phyloP scores from a whole-genome alignment of 352 stramenopile species.

The Stramenopiles sp. region DNA sequence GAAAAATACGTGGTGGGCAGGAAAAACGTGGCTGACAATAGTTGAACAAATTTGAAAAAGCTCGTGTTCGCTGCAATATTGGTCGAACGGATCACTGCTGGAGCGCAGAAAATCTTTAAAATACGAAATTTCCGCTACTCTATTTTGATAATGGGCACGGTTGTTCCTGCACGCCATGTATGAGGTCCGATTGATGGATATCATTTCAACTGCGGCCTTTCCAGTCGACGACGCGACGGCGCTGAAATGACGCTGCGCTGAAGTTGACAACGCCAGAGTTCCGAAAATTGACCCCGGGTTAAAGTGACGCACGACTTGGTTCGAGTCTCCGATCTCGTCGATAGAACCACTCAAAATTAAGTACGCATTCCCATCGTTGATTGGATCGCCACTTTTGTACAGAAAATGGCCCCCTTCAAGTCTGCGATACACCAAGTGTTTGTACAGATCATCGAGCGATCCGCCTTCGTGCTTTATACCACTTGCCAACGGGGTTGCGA shows the following conservation, averaged over 20 bases:
- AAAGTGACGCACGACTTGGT: not conserved
- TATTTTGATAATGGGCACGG: not conserved
- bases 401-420: not conserved
- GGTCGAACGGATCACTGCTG: not conserved
- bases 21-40: not conserved
- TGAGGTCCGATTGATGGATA: slow-evolving; percentile 7
- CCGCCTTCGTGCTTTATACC: not conserved
- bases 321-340: not conserved
- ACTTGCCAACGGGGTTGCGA: not conserved
- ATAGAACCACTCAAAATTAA: not conserved
- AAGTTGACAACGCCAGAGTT: not conserved
- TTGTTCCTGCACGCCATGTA: not conserved
- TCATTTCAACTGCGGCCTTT: not conserved
- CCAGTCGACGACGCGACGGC: not conserved
- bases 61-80: not conserved
- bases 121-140: not conserved
- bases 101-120: not conserved
- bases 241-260: not conserved
- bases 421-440: not conserved
- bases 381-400: not conserved
- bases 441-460: slow-evolving; percentile 9
- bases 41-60: not conserved
- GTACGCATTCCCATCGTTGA: slow-evolving; percentile 11
- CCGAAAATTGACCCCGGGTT: not conserved
- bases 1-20: not conserved